phyloP scores from a whole-genome alignment of 2,329 filamentous ascomycete species.

The Beauveria pseudobassiana region DNA sequence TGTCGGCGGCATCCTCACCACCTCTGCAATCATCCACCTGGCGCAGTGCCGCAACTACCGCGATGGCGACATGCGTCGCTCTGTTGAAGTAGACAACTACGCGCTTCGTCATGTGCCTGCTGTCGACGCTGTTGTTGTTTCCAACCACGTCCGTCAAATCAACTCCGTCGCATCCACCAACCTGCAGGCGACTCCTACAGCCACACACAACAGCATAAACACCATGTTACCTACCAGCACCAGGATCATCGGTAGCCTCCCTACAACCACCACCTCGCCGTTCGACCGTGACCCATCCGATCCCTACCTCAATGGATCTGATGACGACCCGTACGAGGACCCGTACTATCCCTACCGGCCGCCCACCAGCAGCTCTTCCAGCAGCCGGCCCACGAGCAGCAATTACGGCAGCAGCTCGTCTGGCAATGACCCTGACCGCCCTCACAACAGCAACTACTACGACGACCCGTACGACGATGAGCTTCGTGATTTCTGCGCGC shows the following conservation, averaged over 20 bases:
- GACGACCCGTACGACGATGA: background rate
- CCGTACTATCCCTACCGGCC: background rate
- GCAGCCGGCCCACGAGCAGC: background rate
- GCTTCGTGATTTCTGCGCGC: background rate
- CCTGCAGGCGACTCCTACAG: background rate
- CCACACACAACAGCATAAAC: background rate
- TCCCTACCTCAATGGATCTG: no score
- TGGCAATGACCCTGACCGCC: background rate
- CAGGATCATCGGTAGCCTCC: background rate
- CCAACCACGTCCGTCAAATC: background rate
- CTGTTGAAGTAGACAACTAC: background rate
- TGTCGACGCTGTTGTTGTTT: background rate
- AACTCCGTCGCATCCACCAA: background rate
- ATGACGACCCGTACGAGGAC: background rate
- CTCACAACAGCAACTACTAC: background rate
- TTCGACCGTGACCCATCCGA: background rate
- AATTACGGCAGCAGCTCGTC: background rate
- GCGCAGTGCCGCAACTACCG: constrained; percentile 10
- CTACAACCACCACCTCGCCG: background rate
- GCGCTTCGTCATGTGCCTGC: background rate
- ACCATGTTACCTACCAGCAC: background rate
- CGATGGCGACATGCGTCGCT: background rate
- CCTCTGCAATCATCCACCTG: constrained; percentile 3
- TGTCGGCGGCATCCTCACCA: constrained; percentile 17
- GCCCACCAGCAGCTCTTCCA: background rate